Conservation (phyloP, 257 asterid species). For the Solanum chilense region DNA sequence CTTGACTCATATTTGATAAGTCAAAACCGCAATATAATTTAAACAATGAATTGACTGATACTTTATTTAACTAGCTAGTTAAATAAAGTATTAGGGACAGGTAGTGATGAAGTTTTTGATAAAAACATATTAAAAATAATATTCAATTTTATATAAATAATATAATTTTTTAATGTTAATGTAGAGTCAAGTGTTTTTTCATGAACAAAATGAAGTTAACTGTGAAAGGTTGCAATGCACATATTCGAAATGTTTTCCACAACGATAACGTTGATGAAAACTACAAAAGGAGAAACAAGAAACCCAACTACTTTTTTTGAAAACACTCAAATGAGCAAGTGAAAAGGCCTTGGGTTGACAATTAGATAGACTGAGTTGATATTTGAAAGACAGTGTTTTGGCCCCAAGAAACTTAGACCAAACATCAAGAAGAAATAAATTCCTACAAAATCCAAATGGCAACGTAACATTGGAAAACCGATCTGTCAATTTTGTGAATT, state of each 20-base stretch:
- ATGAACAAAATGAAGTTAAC: not conserved
- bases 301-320: not conserved
- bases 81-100: not conserved
- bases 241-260: not conserved
- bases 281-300: not conserved
- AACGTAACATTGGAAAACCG: not conserved
- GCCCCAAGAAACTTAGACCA: not conserved
- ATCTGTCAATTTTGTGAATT: not conserved
- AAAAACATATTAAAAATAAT: not conserved
- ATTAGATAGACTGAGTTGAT: not conserved
- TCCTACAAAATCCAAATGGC: not conserved
- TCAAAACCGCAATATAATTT: not conserved
- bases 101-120: not conserved
- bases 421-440: not conserved
- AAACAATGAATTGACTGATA: not conserved
- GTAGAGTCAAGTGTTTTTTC: not conserved
- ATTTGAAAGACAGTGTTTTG: not conserved
- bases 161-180: not conserved
- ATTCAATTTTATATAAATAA: not conserved
- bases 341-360: not conserved
- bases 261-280: not conserved
- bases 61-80: not conserved
- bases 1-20: not conserved
- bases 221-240: not conserved
- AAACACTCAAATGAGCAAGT: not conserved